Evolutionary conservation across 805 yeast species (phyloP), one percentile per base, ranked within the genome.

Genomic region (Saccharomycopsis guyanensis): DNA sequence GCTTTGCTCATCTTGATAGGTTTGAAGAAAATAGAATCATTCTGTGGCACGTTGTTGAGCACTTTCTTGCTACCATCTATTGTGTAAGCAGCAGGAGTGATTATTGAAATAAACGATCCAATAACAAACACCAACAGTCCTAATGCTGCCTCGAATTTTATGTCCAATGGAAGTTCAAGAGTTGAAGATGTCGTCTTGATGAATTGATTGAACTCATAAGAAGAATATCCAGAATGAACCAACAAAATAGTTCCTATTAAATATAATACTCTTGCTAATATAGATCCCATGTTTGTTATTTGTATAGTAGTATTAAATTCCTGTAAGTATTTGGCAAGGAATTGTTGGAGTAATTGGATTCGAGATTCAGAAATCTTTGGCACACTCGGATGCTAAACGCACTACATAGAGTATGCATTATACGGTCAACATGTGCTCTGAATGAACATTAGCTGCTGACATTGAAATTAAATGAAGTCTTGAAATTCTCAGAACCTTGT

Each of bases 171-270:
- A 37, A 73, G 53, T 10, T 55, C 45, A 8, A 50, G 39, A 33
- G 49, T 36, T 18, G 50, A 27, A 4, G 47, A 19, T 15, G 51
- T 39, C 10, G 50, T 22, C 51, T 68, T 59, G 20, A 58, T 46
- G 31, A 69, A 59, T 54, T 69, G 71, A 54, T 70, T 71, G 59
- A 67, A 68, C 55, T 76, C 80, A 52, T 69, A 72, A 2, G 80
- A 68, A 4, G 81, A 76, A 52, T 73, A 75, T 1, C 72, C 77
- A 1, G 79, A 69, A 56, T 77, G 80, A 1, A 66, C 42, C 32
- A 76, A 62, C 3, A 51, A 38, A 3, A 55, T 12, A 0, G 47
- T 22, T 3, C 52, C 54, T 19, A 48, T 16, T 13, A 48, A 31
- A 18, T 51, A 51, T 4, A 39, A 31, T 3, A 43, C 8, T 29